Evolutionary conservation across 179 eudicot genomes (phyloP).

Genomic region (Nepenthes alata): DNA sequence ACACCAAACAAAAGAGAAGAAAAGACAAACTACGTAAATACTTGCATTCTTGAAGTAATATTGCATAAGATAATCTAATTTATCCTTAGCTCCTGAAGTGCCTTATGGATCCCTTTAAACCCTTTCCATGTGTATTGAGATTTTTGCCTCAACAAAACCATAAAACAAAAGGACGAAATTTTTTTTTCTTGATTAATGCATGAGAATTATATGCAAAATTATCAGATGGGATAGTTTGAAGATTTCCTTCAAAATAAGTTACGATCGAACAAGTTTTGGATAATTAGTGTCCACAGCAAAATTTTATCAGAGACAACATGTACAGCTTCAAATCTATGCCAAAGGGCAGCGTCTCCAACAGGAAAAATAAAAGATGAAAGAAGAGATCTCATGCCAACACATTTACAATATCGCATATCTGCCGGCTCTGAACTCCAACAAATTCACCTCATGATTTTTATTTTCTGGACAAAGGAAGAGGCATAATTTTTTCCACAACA

Average conservation of each 20-base stretch:
- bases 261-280: too few species aligned
- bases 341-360: too few species aligned
- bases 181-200: too few species aligned
- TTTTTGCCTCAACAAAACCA: conserved; percentile 67
- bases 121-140: conserved; percentile 82
- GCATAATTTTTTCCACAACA: too few species aligned
- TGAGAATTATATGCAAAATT: too few species aligned
- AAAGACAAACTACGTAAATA: background rate
- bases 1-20: background rate
- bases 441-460: background rate
- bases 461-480: too few species aligned
- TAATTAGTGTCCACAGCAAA: too few species aligned
- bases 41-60: background rate
- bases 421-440: conserved; percentile 87
- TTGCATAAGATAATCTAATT: background rate
- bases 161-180: conserved; percentile 1
- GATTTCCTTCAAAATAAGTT: too few species aligned
- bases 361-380: too few species aligned
- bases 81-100: conserved; percentile 61
- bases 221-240: too few species aligned
- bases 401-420: conserved; percentile 95
- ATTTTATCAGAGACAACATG: too few species aligned
- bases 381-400: conserved; percentile 28
- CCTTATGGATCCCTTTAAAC: conserved; percentile 53
- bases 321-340: too few species aligned